Percentiles rank a stretch among this genome's conserved stretches.
Conservation (phyloP, 2,329 filamentous ascomycete genomes). For the Alternaria infectoria region DNA sequence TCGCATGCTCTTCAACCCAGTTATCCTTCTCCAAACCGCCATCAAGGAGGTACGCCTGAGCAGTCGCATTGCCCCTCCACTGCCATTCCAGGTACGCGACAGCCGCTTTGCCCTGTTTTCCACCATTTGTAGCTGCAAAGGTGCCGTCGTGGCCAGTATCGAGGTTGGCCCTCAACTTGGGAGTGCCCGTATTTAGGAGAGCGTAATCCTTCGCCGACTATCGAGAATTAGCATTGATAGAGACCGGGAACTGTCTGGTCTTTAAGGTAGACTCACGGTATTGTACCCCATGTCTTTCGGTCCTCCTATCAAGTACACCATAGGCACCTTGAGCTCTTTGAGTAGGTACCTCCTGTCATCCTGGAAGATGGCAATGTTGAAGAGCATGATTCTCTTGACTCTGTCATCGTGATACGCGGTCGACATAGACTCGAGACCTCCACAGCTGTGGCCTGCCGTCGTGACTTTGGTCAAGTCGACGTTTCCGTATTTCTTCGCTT, state of each 20-base stretch:
- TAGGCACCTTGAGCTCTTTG: slow-evolving; percentile 27
- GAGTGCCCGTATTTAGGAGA: slow-evolving; percentile 18
- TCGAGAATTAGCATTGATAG: background rate
- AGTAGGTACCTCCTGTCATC: slow-evolving; percentile 26
- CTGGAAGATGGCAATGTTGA: slow-evolving; percentile 29
- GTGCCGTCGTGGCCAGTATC: slow-evolving; percentile 31
- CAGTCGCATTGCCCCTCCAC: slow-evolving; percentile 25
- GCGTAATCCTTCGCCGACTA: slow-evolving; percentile 26
- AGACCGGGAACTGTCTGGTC: background rate
- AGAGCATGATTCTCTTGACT: slow-evolving; percentile 25
- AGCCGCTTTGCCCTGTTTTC: slow-evolving; percentile 29
- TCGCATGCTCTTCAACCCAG: slow-evolving; percentile 22
- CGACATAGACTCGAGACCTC: slow-evolving; percentile 24
- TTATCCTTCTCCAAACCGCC: slow-evolving; percentile 26
- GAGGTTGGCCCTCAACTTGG: slow-evolving; percentile 25
- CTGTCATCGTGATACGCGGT: slow-evolving; percentile 26
- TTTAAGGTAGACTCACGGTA: slow-evolving; percentile 12
- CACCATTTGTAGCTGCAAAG: slow-evolving; percentile 25
- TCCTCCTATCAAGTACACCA: slow-evolving; percentile 26
- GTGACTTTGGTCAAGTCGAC: slow-evolving; percentile 25
- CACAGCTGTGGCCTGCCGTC: slow-evolving; percentile 26
- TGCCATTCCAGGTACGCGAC: slow-evolving; percentile 29
- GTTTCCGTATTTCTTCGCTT: slow-evolving; percentile 27
- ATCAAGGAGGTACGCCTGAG: slow-evolving; percentile 21
- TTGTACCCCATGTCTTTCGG: slow-evolving; percentile 25